phyloP scores from a whole-genome alignment of 768 basidiomycete genomes.

The Amanita exitialis region DNA sequence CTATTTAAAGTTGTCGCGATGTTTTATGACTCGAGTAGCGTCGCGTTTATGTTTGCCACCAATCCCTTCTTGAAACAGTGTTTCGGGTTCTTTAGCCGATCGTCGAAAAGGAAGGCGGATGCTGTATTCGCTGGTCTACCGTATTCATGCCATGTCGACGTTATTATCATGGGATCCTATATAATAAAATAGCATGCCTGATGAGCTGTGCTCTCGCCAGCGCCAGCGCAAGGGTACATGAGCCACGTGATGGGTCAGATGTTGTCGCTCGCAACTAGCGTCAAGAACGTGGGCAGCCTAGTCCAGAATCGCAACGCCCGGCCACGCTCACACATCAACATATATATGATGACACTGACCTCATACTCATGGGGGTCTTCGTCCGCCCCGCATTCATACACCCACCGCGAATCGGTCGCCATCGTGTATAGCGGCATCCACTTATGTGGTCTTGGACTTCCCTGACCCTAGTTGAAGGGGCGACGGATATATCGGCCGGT shows the following conservation, averaged over 20 bases:
- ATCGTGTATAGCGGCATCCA: not conserved
- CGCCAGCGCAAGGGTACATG: not conserved
- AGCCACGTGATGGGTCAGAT: not conserved
- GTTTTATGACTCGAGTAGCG: no score
- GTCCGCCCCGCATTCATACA: not conserved
- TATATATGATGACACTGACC: no score
- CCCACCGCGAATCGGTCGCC: not conserved
- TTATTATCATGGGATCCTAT: no score
- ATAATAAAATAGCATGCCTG: not conserved
- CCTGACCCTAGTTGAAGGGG: not conserved
- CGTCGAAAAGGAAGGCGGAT: no score
- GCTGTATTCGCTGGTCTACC: no score
- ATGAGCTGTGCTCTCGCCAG: constrained; percentile 1
- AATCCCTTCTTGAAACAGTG: no score
- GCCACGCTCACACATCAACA: not conserved
- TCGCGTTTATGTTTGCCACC: no score
- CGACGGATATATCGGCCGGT: not conserved
- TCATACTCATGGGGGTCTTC: not conserved
- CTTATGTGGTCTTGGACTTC: not conserved
- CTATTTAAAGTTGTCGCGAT: no score
- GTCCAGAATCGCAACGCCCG: not conserved
- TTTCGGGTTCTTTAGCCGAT: no score
- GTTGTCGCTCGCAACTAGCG: not conserved
- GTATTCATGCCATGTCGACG: no score
- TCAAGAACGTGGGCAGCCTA: no score